Conservation (phyloP, 192 early-diverging fungal genomes). For the Gryganskiella cystojenkinii region DNA sequence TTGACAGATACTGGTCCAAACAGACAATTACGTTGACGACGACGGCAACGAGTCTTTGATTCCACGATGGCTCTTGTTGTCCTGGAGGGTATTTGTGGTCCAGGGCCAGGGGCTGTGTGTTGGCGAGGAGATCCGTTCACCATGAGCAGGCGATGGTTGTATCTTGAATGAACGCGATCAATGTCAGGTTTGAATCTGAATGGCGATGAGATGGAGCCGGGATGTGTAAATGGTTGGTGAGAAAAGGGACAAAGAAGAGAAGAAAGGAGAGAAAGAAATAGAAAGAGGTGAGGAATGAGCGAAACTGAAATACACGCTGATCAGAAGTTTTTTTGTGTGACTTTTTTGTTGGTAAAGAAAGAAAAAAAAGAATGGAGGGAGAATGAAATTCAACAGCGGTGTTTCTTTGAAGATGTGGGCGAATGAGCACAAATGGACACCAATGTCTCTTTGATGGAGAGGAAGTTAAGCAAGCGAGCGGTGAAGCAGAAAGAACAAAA, state of each 20-base stretch:
- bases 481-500: not conserved
- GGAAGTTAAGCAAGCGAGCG: not conserved
- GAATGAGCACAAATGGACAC: not conserved
- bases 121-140: not conserved
- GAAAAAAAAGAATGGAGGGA: not conserved
- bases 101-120: too few relatives aligned
- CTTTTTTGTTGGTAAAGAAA: not conserved
- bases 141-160: not conserved
- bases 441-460: not conserved
- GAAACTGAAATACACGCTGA: not conserved
- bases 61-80: too few relatives aligned
- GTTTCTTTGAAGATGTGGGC: not conserved
- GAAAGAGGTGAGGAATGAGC: not conserved
- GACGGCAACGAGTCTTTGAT: too few relatives aligned
- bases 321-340: not conserved
- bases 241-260: not conserved
- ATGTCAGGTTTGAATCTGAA: too few relatives aligned
- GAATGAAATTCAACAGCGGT: not conserved
- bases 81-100: too few relatives aligned
- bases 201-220: not conserved
- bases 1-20: too few relatives aligned
- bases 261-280: slow-evolving; percentile 9
- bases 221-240: too few relatives aligned
- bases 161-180: too few relatives aligned
- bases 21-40: too few relatives aligned